Evolutionary conservation across 495 filamentous ascomycete species (phyloP), one percentile per base, ranked within the genome.

Genomic region (Aspergillus taichungensis): DNA sequence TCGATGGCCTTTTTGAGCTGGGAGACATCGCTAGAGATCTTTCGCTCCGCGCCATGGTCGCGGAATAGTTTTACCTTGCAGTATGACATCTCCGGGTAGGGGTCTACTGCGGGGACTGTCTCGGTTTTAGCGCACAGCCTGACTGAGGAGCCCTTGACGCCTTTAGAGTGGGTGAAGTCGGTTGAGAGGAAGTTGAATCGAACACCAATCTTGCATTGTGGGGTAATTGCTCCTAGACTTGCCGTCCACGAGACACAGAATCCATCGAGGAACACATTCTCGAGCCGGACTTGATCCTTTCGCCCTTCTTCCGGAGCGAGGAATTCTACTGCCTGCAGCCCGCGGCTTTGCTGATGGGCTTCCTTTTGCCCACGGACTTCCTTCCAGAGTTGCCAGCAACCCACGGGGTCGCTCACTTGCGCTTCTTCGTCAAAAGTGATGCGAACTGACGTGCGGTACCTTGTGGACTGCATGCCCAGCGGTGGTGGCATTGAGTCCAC

Each of bases 141-240:
- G 14, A 96, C 90, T 0, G 90, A 86, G 44, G 94, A 92, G 13
- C 90, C 90, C 63, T 95, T 96, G 18, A 96, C 89, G 34, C 90
- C 91, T 54, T 96, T 95, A 8, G 90, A 95, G 55, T 94, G 90
- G 62, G 87, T 95, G 61, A 95, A 96, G 59, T 96, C 90, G 14
- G 91, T 96, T 0, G 90, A 96, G 0, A 96, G 74, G 55, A 96
- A 96, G 64, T 96, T 96, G 74, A 95, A 96, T 40, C 88, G 85
- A 8, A 95, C 84, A 13, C 86, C 79, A 40, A 96, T 77, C 29
- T 75, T 81, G 61, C 85, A 88, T 44, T 94, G 84, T 5, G 82
- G 69, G 0, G 67, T 55, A 0, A 75, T 77, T 8, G 61, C 59
- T 41, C 75, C 76, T 18, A 75, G 52, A 28, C 78, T 75, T 1